Evolutionary conservation across 768 basidiomycete species (phyloP).

Genomic region (Xerocomellus intermedius): DNA sequence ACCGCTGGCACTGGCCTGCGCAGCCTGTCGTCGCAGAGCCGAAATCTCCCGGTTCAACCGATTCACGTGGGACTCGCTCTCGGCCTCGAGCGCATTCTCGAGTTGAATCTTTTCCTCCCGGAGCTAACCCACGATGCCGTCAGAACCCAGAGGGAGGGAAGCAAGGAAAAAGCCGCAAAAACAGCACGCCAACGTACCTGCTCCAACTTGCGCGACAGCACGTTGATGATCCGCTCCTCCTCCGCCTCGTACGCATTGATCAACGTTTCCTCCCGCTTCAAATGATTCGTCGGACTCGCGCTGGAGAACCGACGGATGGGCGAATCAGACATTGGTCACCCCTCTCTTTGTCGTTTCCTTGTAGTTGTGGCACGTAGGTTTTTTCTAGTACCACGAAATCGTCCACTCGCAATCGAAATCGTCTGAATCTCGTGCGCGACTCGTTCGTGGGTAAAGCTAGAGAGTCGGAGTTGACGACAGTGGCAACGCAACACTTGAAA

Average conservation of each 20-base stretch:
- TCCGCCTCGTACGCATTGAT: slow-evolving; percentile 90
- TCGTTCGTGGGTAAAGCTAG: not conserved
- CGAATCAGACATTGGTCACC: slow-evolving; percentile 35
- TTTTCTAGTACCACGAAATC: no score
- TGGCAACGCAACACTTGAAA: not conserved
- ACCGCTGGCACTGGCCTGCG: slow-evolving; percentile 9
- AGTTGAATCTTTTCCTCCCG: slow-evolving; percentile 82
- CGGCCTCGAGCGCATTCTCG: slow-evolving; percentile 80
- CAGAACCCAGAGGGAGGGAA: not conserved
- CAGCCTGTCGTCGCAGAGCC: slow-evolving; percentile 49
- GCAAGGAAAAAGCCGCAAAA: no score
- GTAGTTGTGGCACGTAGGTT: no score
- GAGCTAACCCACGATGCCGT: slow-evolving; percentile 44
- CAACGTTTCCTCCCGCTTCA: slow-evolving; percentile 62
- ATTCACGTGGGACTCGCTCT: slow-evolving; percentile 84
- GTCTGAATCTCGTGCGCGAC: no score
- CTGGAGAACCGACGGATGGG: slow-evolving; percentile 59
- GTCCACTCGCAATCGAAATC: no score
- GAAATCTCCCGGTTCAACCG: slow-evolving; percentile 68
- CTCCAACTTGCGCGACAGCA: slow-evolving; percentile 80
- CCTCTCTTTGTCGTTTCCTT: not conserved
- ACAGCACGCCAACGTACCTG: slow-evolving; percentile 64
- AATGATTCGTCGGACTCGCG: slow-evolving; percentile 48
- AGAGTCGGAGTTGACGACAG: not conserved
- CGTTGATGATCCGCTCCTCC: slow-evolving; percentile 84